Conservation (phyloP, 768 basidiomycete genomes). For the Candolleomyces aberdarensis region DNA sequence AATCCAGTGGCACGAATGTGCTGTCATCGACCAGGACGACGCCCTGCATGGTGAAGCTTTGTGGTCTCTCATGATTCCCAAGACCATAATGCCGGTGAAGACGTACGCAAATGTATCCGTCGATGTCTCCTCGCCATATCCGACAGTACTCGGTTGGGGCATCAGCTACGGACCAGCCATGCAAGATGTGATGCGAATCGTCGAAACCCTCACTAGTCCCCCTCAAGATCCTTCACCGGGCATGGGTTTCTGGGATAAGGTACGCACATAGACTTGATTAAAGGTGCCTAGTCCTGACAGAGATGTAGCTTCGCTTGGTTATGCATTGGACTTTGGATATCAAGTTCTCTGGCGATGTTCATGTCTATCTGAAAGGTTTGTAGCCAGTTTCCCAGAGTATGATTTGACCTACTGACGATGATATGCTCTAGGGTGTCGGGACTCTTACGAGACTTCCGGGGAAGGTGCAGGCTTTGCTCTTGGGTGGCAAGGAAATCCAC, state of each 20-base stretch:
- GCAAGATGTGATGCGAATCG: conserved; percentile 79
- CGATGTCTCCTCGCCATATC: conserved; percentile 56
- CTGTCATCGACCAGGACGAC: conserved; percentile 55
- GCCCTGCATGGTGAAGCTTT: conserved; percentile 48
- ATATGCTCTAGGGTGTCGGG: conserved; percentile 60
- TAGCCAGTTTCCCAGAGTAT: conserved; percentile 2
- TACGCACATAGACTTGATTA: conserved; percentile 23
- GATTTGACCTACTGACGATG: background rate
- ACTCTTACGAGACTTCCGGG: conserved; percentile 70
- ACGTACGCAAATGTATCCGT: conserved; percentile 80
- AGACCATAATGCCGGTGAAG: conserved; percentile 95
- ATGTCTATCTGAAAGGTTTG: conserved; percentile 83
- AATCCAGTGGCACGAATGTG: conserved; percentile 69
- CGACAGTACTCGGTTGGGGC: conserved; percentile 84
- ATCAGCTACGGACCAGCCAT: conserved; percentile 83
- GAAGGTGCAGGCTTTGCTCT: conserved; percentile 85
- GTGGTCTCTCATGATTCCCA: conserved; percentile 68
- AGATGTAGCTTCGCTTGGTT: conserved; percentile 60
- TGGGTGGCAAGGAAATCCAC: conserved; percentile 76
- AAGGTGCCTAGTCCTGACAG: background rate
- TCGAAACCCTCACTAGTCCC: conserved; percentile 78
- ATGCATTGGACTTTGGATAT: conserved; percentile 80
- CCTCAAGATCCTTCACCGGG: conserved; percentile 79
- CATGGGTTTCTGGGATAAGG: conserved; percentile 96
- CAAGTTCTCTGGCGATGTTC: conserved; percentile 67